These are phyloP conservation scores for Brettanomyces custersianus DNA, from an alignment of 805 yeast genomes.

Conservation along the genomic window DNA sequence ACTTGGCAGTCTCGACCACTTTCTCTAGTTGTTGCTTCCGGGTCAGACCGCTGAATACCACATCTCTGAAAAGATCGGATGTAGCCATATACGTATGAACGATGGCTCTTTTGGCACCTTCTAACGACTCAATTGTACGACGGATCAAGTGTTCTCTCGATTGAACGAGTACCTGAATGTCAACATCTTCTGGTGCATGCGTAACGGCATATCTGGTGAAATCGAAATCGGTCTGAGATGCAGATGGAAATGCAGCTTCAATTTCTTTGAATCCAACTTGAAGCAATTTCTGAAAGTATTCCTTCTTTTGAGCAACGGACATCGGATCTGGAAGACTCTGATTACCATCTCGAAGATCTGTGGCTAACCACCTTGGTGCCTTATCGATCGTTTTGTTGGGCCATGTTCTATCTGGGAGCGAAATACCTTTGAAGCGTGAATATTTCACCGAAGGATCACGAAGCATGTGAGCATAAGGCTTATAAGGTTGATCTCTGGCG, in stretches of 20 bases:
- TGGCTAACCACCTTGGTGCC: constrained; percentile 75
- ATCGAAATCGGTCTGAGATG: constrained; percentile 76
- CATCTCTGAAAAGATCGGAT: constrained; percentile 65
- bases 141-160: constrained; percentile 67
- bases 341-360: constrained; percentile 76
- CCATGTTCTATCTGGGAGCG: constrained; percentile 61
- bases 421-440: constrained; percentile 43
- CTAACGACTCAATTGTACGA: constrained; percentile 65
- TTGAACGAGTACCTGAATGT: constrained; percentile 66
- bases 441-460: constrained; percentile 62
- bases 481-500: constrained; percentile 10
- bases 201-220: constrained; percentile 75
- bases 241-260: constrained; percentile 75
- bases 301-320: constrained; percentile 66
- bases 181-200: constrained; percentile 67
- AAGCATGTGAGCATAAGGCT: constrained; percentile 42
- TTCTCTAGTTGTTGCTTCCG: constrained; percentile 56
- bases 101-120: constrained; percentile 66
- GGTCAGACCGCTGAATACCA: constrained; percentile 67
- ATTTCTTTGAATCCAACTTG: constrained; percentile 75
- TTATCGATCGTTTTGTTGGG: constrained; percentile 56
- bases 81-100: constrained; percentile 71
- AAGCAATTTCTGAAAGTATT: constrained; percentile 61
- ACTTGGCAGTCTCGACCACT: constrained; percentile 63
- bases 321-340: constrained; percentile 79